Evolutionary conservation across 139 green algal genomes (phyloP).

Genomic region (Tetradesmus lagerheimii): DNA sequence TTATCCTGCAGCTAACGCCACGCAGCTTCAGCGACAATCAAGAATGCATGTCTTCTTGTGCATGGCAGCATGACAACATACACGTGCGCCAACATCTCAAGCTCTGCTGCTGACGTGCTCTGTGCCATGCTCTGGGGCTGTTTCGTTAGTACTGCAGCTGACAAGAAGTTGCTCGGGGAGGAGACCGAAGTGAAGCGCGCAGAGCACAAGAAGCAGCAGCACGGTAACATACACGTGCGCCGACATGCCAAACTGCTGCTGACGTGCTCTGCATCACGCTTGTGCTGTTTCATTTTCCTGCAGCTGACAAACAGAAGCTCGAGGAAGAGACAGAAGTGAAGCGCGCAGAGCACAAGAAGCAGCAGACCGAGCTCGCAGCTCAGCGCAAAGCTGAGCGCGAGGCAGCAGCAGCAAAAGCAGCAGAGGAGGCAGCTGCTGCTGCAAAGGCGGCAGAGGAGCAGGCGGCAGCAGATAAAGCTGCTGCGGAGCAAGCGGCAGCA

Average conservation of each 20-base stretch:
- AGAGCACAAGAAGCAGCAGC: background rate
- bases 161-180: slow-evolving; percentile 35
- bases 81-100: too few relatives aligned
- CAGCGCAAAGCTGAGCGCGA: slow-evolving; percentile 34
- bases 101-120: too few relatives aligned
- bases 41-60: too few relatives aligned
- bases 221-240: too few relatives aligned
- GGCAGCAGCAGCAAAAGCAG: slow-evolving; percentile 39
- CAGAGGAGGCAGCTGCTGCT: slow-evolving; percentile 26
- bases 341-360: slow-evolving; percentile 13
- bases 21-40: too few relatives aligned
- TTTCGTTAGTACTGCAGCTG: background rate
- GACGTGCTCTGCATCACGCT: background rate
- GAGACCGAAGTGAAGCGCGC: background rate
- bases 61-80: too few relatives aligned
- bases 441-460: slow-evolving; percentile 31
- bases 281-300: background rate
- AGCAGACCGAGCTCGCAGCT: slow-evolving; percentile 12
- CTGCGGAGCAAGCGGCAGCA: slow-evolving; percentile 31
- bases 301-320: slow-evolving; percentile 25
- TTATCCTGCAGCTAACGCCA: too few relatives aligned
- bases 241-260: too few relatives aligned
- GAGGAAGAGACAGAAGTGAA: slow-evolving; percentile 41
- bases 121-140: too few relatives aligned
- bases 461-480: slow-evolving; percentile 40